Conservation (phyloP, 495 filamentous ascomycete species). For the Daldinia decipiens region DNA sequence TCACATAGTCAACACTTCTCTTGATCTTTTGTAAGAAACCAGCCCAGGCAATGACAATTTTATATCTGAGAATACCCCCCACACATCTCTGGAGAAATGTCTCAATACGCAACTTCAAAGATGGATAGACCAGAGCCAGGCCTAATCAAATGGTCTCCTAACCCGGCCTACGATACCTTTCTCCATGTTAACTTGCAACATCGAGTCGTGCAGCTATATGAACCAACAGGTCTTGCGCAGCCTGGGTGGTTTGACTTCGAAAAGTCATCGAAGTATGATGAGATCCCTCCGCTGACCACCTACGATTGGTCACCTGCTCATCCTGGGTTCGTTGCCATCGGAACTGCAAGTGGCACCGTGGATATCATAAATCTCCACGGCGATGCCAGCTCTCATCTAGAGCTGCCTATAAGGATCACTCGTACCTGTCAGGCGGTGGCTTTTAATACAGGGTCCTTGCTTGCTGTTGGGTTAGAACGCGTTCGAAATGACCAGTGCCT, state of each 20-base stretch:
- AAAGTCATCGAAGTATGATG: conserved; percentile 74
- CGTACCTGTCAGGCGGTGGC: conserved; percentile 91
- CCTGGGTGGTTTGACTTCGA: conserved; percentile 69
- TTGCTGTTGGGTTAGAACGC: conserved; percentile 89
- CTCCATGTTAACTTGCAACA: conserved; percentile 85
- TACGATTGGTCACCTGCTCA: conserved; percentile 92
- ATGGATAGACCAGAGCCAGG: conserved; percentile 66
- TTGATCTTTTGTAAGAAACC: not conserved
- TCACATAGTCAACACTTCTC: conserved; percentile 14
- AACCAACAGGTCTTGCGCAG: conserved; percentile 69
- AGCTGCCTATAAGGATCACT: conserved; percentile 84
- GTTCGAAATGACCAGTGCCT: conserved; percentile 93
- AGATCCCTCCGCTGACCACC: conserved; percentile 85
- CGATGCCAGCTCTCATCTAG: conserved; percentile 68
- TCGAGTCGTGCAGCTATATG: conserved; percentile 81
- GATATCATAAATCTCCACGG: conserved; percentile 81
- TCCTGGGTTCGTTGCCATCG: conserved; percentile 80
- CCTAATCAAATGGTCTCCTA: conserved; percentile 88
- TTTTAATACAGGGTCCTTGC: conserved; percentile 79
- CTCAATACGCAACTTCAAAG: conserved; percentile 44
- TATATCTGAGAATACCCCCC: conserved; percentile 2
- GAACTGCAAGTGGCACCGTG: conserved; percentile 84
- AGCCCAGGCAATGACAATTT: not conserved
- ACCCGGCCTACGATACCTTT: conserved; percentile 72
- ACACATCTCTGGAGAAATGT: conserved; percentile 24